Evolutionary conservation across 768 basidiomycete species (phyloP).

Genomic region (Panaeolus papilionaceus): DNA sequence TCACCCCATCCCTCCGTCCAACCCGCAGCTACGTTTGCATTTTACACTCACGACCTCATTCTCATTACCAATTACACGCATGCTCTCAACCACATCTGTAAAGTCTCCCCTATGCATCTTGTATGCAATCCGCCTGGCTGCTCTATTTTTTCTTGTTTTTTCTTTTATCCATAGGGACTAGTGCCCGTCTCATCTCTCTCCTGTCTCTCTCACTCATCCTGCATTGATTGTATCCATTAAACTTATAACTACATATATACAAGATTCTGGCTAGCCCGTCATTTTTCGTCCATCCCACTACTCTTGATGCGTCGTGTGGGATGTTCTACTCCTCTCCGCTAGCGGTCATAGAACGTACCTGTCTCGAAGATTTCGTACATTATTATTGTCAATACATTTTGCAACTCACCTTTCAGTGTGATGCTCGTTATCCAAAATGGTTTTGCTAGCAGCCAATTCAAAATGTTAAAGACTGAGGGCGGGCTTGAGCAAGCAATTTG

Average conservation of each 20-base stretch:
- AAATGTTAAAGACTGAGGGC: not conserved
- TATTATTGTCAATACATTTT: not conserved
- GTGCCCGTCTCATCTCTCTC: not conserved
- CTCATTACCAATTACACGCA: not conserved
- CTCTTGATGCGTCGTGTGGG: conserved; percentile 3
- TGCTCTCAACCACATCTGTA: not conserved
- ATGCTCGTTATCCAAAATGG: not conserved
- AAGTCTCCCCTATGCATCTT: not conserved
- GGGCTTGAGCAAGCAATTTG: too few species aligned
- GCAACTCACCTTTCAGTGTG: not conserved
- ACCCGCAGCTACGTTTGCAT: not conserved
- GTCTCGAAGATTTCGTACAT: not conserved
- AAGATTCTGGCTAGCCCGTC: not conserved
- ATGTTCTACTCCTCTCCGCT: not conserved
- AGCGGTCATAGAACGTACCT: not conserved
- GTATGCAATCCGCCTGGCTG: not conserved
- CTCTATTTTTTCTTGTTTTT: not conserved
- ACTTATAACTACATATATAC: not conserved
- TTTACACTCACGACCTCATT: conserved; percentile 2
- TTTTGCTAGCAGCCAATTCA: not conserved
- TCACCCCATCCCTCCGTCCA: not conserved
- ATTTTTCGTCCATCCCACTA: conserved; percentile 1
- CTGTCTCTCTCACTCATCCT: not conserved
- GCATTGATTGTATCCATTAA: conserved; percentile 5
- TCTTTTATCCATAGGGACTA: not conserved